Conservation (phyloP, 208 protist species). For the Kentomonas sorsogonicus region DNA sequence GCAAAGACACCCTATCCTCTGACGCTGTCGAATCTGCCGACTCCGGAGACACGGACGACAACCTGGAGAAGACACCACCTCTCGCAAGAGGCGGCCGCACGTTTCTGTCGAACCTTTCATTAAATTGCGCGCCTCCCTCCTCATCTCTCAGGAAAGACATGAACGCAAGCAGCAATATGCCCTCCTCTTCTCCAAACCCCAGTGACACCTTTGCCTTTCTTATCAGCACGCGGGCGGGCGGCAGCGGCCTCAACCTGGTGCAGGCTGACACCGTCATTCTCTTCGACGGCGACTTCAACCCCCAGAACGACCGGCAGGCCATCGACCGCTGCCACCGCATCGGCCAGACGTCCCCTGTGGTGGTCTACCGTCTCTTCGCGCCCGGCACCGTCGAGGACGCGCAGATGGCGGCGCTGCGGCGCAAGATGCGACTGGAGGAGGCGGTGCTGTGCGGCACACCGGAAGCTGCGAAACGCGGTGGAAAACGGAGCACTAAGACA, state of each 20-base stretch:
- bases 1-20: not conserved
- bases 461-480: too few relatives aligned
- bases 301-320: slow-evolving; percentile 93
- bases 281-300: slow-evolving; percentile 94
- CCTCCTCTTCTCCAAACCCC: not conserved
- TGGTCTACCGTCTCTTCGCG: slow-evolving; percentile 89
- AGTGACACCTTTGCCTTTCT: slow-evolving; percentile 87
- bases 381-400: slow-evolving; percentile 88
- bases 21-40: too few relatives aligned
- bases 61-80: slow-evolving; percentile 2
- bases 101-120: not conserved
- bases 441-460: too few relatives aligned
- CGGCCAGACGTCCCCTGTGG: slow-evolving; percentile 90
- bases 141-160: not conserved
- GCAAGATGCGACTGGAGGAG: slow-evolving; percentile 19
- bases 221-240: slow-evolving; percentile 90
- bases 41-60: slow-evolving; percentile 3
- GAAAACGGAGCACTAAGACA: too few relatives aligned
- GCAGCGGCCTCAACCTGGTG: slow-evolving; percentile 94
- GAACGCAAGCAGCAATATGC: not conserved
- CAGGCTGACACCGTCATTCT: slow-evolving; percentile 95
- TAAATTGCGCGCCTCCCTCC: too few relatives aligned
- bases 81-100: not conserved
- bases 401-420: slow-evolving; percentile 46
- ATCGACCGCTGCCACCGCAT: slow-evolving; percentile 92